Base-by-base conservation (phyloP, 108 stramenopile genomes). In the Nitzschia inconspicua region DNA sequence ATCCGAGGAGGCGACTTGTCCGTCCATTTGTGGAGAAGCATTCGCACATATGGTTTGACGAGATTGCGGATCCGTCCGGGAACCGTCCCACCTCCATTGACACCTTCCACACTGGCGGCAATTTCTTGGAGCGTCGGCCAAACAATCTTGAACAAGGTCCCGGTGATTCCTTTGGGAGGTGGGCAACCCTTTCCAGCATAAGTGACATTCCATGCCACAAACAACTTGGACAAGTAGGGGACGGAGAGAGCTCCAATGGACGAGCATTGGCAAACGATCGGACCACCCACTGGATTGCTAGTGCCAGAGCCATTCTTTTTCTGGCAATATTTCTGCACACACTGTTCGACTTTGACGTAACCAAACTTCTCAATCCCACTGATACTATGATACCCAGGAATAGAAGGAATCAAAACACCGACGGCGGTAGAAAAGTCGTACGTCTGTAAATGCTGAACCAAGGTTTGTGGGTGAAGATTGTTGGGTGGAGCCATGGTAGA, bases 101-200 rank as follows among this genome's bases (percentile, higher is more conserved):
- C 68, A 35, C 90, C 90, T 57, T 85, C 80, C 32, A 80, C 58
- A 24, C 76, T 73, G 1, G 37, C 42, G 40, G 69, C 51, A 47
- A 92, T 83, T 55, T 88, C 85, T 28, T 72, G 57, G 3, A 66
- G 50, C 3, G 90, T 92, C 20, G 90, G 90, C 71, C 82, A 92
- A 10, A 92, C 73, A 83, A 37, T 9, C 0, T 31, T 16, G 13
- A 60, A 23, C 18, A 31, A 36, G n/a, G 25, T n/a, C n/a, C n/a
- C n/a, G n/a, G n/a, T n/a, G n/a, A n/a, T n/a, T n/a, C n/a, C n/a
- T n/a, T n/a, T n/a, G n/a, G n/a, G n/a, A n/a, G n/a, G n/a, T n/a
- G n/a, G n/a, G n/a, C n/a, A n/a, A n/a, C n/a, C n/a, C n/a, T n/a
- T n/a, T n/a, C n/a, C n/a, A n/a, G n/a, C n/a, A n/a, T n/a, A n/a